Evolutionary conservation across 495 filamentous ascomycete species (phyloP), one percentile per base, ranked within the genome.

Genomic region (Penicillium macrosclerotiorum): DNA sequence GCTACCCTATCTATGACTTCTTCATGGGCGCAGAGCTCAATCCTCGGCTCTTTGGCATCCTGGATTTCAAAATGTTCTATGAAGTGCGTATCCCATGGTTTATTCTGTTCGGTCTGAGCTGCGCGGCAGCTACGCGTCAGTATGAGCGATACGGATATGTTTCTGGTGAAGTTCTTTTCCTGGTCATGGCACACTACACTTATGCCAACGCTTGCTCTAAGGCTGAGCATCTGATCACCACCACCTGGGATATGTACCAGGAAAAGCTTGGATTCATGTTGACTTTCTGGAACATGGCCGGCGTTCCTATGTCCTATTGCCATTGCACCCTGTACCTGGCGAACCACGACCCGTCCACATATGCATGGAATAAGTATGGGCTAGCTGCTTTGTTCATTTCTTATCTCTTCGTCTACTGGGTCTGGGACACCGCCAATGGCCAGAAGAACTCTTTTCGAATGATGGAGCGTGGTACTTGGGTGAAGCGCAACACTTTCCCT

Each of bases 201-300:
- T 97, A 97, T 63, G 86, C 89, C 57, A 95, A 95, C 68, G 91
- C 92, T 19, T 96, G 90, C 66, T 78, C 85, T 50, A 98, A 98
- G 71, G 93, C 85, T 24, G 93, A 98, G 72, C 89, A 98, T 68
- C 74, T 89, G 48, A 96, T 98, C 65, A 78, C 87, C 40, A 88
- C 88, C 7, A 91, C 88, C 22, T 96, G 90, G 80, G 93, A 98
- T 67, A 96, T 98, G 89, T 96, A 94, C 72, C 88, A 92, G 62
- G 93, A 98, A 74, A 98, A 97, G 74, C 94, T 90, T 82, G 93
- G 93, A 46, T 98, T 96, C 72, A 94, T 98, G 92, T 78, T 98
- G 46, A 96, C 95, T 63, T 98, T 98, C 79, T 98, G 93, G 93
- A 98, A 98, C 69, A 74, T 98, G 57, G 89, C 90, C 41, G 93